These are phyloP conservation scores for Epichloe coenophiala DNA, from an alignment of 2,329 filamentous ascomycete genomes.

Conservation along the genomic window DNA sequence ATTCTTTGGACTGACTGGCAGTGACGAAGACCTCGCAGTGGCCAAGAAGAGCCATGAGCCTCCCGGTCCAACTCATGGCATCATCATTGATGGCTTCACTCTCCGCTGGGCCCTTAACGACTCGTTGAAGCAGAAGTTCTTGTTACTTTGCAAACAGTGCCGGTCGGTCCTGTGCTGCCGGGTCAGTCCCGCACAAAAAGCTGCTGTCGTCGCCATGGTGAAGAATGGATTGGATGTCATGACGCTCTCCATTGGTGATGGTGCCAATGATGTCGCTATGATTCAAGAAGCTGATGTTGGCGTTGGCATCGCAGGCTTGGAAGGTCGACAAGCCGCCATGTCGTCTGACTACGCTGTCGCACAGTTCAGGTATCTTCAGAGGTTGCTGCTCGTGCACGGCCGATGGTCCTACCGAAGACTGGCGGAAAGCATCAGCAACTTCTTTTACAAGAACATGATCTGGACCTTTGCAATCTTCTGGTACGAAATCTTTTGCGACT, in stretches of 20 bases:
- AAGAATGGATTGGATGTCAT: slow-evolving; percentile 92
- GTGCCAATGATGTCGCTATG: slow-evolving; percentile 94
- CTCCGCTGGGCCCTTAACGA: slow-evolving; percentile 79
- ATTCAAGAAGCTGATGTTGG: slow-evolving; percentile 96
- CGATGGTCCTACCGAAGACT: slow-evolving; percentile 93
- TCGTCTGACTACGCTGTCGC: slow-evolving; percentile 92
- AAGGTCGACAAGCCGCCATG: slow-evolving; percentile 89
- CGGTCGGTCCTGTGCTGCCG: slow-evolving; percentile 92
- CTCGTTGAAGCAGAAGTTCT: slow-evolving; percentile 74
- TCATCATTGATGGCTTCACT: slow-evolving; percentile 91
- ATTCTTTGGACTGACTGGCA: slow-evolving; percentile 67
- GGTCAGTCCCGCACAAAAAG: slow-evolving; percentile 94
- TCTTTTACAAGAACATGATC: slow-evolving; percentile 99
- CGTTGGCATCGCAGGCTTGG: slow-evolving; percentile 86
- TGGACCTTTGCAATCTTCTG: slow-evolving; percentile 97
- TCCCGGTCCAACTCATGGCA: slow-evolving; percentile 74
- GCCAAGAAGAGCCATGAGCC: slow-evolving; percentile 77
- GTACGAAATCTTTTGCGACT: slow-evolving; percentile 92
- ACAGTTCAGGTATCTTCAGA: slow-evolving; percentile 78
- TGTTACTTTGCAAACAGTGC: slow-evolving; percentile 93
- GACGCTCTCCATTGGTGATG: slow-evolving; percentile 85
- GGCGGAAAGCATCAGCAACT: slow-evolving; percentile 90
- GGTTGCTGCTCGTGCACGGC: slow-evolving; percentile 78
- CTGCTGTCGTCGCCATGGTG: slow-evolving; percentile 91
- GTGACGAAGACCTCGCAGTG: slow-evolving; percentile 67